phyloP scores from a whole-genome alignment of 306 rosid species.

The Herpetospermum pedunculosum region DNA sequence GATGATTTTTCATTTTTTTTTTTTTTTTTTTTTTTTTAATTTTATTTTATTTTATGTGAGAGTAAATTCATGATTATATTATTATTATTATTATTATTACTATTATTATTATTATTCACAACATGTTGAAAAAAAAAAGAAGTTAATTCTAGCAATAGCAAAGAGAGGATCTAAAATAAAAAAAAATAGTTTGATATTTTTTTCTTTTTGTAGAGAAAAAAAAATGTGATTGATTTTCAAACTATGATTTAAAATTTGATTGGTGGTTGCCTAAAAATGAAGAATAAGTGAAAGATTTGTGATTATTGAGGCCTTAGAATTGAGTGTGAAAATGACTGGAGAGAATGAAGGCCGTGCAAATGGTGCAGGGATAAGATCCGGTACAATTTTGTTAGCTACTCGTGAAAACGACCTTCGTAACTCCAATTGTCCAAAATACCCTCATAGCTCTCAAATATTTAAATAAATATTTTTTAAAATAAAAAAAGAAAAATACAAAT shows the following conservation, averaged over 20 bases:
- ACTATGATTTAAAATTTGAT: not conserved
- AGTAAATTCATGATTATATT: no score
- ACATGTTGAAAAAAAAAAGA: no score
- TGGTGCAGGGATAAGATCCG: not conserved
- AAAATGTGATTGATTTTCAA: not conserved
- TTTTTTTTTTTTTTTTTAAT: no score
- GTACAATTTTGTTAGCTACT: not conserved
- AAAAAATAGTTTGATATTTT: not conserved
- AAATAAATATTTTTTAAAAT: no score
- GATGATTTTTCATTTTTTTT: no score
- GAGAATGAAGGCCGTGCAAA: not conserved
- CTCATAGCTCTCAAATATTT: no score
- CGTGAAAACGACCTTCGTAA: not conserved
- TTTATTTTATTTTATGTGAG: no score
- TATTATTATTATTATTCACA: no score
- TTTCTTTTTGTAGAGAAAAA: not conserved
- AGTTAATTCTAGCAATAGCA: no score
- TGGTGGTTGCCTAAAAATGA: not conserved
- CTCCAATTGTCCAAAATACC: not conserved
- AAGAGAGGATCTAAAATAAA: not conserved
- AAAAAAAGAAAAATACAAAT: no score
- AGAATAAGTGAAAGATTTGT: not conserved
- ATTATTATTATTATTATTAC: no score
- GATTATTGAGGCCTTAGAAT: not conserved
- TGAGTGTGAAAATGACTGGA: not conserved